Conservation (phyloP, 345 rosid species). For the Dipteronia sinensis region DNA sequence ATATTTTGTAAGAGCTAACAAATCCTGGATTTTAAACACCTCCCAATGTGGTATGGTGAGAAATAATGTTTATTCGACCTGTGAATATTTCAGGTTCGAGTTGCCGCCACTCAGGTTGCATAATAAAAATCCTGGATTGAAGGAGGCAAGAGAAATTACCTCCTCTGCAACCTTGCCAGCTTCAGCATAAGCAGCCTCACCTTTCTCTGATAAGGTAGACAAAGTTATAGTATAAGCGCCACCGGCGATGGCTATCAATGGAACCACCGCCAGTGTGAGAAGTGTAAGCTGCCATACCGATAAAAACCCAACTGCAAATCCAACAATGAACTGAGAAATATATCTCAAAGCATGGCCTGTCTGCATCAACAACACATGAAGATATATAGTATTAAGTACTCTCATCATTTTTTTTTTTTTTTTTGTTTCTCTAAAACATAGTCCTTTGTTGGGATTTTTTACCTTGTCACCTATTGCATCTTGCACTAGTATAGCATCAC, state of each 20-base stretch:
- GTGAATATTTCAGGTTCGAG: too few relatives aligned
- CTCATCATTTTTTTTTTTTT: not conserved
- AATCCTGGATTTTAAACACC: too few relatives aligned
- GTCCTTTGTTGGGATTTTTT: conserved; percentile 8
- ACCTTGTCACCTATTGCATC: conserved; percentile 95
- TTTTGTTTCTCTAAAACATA: not conserved
- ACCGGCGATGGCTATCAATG: conserved; percentile 73
- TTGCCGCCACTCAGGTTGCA: too few relatives aligned
- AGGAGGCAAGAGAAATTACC: conserved; percentile 36
- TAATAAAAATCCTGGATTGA: not conserved
- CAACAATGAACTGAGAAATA: conserved; percentile 62
- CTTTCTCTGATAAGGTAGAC: conserved; percentile 74
- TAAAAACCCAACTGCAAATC: conserved; percentile 64
- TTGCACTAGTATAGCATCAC: conserved; percentile 83
- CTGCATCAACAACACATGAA: conserved; percentile 41
- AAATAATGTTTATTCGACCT: too few relatives aligned
- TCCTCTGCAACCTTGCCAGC: conserved; percentile 83
- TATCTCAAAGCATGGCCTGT: conserved; percentile 77
- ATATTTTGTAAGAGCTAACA: not conserved
- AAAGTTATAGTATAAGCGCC: conserved; percentile 69
- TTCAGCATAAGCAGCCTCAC: conserved; percentile 83
- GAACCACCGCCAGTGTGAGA: conserved; percentile 85
- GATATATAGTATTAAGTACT: conserved; percentile 11
- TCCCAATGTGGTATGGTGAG: too few relatives aligned
- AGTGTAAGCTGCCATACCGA: conserved; percentile 85